A percentile compares a stretch with the other conserved stretches of the same genome.
Evolutionary conservation across 768 basidiomycete genomes (phyloP).

Genomic region (Zangia roseola): DNA sequence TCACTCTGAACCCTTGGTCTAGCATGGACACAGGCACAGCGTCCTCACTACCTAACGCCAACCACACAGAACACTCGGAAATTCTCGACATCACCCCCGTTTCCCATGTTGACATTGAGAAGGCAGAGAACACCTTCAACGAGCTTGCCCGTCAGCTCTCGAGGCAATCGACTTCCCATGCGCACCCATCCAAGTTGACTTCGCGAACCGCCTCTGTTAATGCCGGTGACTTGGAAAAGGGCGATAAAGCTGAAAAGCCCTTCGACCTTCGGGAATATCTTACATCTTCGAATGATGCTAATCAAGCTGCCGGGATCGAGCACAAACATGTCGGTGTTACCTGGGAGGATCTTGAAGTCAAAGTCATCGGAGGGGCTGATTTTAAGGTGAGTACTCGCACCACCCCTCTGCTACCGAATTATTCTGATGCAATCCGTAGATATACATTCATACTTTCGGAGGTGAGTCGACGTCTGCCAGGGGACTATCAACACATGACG

Average conservation of each 20-base stretch:
- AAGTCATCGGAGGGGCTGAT: slow-evolving; percentile 53
- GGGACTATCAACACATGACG: background rate
- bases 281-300: slow-evolving; percentile 62
- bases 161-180: slow-evolving; percentile 1
- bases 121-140: slow-evolving; percentile 54
- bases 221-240: slow-evolving; percentile 41
- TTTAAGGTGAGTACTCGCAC: slow-evolving; percentile 46
- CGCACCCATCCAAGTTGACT: slow-evolving; percentile 14
- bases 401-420: background rate
- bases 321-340: slow-evolving; percentile 76
- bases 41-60: background rate
- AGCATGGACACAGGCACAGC: slow-evolving; percentile 10
- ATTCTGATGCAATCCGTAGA: slow-evolving; percentile 23
- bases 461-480: slow-evolving; percentile 39
- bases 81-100: slow-evolving; percentile 20
- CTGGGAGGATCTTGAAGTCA: slow-evolving; percentile 69
- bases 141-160: slow-evolving; percentile 46
- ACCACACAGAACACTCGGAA: slow-evolving; percentile 15
- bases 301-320: slow-evolving; percentile 62
- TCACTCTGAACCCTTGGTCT: background rate
- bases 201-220: slow-evolving; percentile 26
- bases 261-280: slow-evolving; percentile 73
- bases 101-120: slow-evolving; percentile 46
- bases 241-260: slow-evolving; percentile 28
- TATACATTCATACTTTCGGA: slow-evolving; percentile 60